Base-by-base conservation (phyloP, 2,329 filamentous ascomycete species). In the Aspergillus proliferans region DNA sequence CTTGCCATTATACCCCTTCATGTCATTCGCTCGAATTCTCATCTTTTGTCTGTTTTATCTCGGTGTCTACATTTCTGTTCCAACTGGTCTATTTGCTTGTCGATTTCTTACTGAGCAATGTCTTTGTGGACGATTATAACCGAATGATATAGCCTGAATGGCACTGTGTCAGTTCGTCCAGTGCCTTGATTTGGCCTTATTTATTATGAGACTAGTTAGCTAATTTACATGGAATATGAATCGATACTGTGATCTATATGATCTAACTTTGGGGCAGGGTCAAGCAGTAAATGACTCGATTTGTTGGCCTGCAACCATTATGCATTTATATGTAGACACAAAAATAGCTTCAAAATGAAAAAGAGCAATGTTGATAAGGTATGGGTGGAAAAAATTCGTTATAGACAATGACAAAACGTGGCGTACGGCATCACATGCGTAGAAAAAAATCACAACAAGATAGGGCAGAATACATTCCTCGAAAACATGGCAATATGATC, bases 1-100 rank as follows among this genome's bases (percentile, higher is more conserved):
- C 22, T 49, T 49, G 47, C 40, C 44, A 50, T 45, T 52, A 54
- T 54, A 54, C 50, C 52, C 52, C 38, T 19, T 38, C 30, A 24
- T 36, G 45, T 43, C 42, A 40, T 46, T 50, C 46, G 42, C 46
- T 50, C 28, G 4, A 18, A 19, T 40, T 8, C 19, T 40, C 7
- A 12, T 40, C 19, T 19, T 12, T 18, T 40, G 6, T 19, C 18
- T n/a, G 18, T 9, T 19, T 15, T 7, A 38, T 8, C 18, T n/a
- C n/a, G 18, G 34, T 38, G 7, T 38, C 10, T 12, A 30, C 26
- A 4, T 12, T 30, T 30, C 26, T 10, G 26, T 30, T 30, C 26
- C 9, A 30, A 12, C 10, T 30, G 10, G 26, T 2, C 10, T 12
- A 30, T 30, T 30, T 30, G 26, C 10, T 30, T 12, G 5, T 30